Evolutionary conservation across 768 basidiomycete species (phyloP), one percentile per base, ranked within the genome.

Genomic region (Xerocomellus intermedius): DNA sequence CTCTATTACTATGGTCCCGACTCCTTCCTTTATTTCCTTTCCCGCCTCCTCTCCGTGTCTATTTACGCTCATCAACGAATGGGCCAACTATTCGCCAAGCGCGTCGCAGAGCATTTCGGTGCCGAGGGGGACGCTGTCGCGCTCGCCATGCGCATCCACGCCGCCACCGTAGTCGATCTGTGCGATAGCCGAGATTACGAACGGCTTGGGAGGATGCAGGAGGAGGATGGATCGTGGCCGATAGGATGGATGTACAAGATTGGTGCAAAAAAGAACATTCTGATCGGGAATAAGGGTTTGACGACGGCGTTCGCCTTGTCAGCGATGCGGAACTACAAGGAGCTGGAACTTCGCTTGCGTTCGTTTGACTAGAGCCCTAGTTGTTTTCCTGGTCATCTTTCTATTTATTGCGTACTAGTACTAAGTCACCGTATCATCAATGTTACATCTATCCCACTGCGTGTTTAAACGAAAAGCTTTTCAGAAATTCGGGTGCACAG

Each of bases 261-360:
- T 9, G 54, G 42, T 4, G 26, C 42, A 1, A 49, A n/a, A n/a
- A n/a, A 32, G 4, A 49, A 45, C 4, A 28, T 55, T 3, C 32
- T 55, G 38, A 53, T 61, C 3, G 64, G 64, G 39, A 65, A 64
- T 24, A 41, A 42, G 44, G 64, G 64, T 1, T 4, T 65, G 33
- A 65, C 64, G 48, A 66, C 64, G 28, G 64, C 64, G 19, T 32
- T 64, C 30, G 61, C 64, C 0, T 41, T 66, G 2, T 60, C 55
- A 3, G 62, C 64, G 3, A 60, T 66, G 17, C 50, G 52, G 8
- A 17, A n/a, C 24, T 55, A 65, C 32, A 53, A 8, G 22, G 55
- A 53, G 9, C 13, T 64, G 19, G 63, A 65, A 3, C 26, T 35
- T 32, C 48, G 50, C 16, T 26, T 62, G 44, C 44, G 53, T 21